Evolutionary conservation across 2,329 filamentous ascomycete genomes (phyloP).

Genomic region (Fusarium secorum): DNA sequence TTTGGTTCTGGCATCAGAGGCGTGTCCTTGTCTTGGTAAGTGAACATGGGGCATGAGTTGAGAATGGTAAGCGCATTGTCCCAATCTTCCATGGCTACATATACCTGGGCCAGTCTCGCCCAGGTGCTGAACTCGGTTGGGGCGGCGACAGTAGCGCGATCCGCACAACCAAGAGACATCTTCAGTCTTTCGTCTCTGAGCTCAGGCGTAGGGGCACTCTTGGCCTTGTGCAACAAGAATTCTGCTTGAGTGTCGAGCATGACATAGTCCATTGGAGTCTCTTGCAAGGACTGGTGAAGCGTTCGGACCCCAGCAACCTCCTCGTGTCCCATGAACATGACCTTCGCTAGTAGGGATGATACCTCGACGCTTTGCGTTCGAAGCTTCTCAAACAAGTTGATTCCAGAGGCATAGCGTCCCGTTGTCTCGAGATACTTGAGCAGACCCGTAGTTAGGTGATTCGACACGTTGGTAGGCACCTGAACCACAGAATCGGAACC

Average conservation of each 20-base stretch:
- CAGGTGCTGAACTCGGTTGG: conserved; percentile 98
- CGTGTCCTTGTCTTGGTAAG: conserved; percentile 97
- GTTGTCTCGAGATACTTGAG: conserved; percentile 96
- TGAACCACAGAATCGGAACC: conserved; percentile 97
- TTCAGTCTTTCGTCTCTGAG: conserved; percentile 73
- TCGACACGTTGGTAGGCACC: conserved; percentile 95
- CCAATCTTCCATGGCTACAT: conserved; percentile 94
- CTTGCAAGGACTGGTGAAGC: conserved; percentile 85
- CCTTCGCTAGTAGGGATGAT: conserved; percentile 87
- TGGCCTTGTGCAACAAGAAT: conserved; percentile 87
- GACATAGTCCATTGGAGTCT: conserved; percentile 96
- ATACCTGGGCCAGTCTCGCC: conserved; percentile 92
- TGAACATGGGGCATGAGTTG: conserved; percentile 99
- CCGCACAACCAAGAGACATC: conserved; percentile 90
- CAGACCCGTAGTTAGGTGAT: conserved; percentile 92
- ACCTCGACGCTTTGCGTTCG: conserved; percentile 91
- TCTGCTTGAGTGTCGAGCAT: conserved; percentile 94
- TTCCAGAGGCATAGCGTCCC: conserved; percentile 90
- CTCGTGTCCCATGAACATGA: conserved; percentile 93
- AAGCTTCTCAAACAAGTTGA: conserved; percentile 97
- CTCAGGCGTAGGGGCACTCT: conserved; percentile 60
- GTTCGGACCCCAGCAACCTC: conserved; percentile 94
- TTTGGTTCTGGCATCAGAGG: conserved; percentile 93
- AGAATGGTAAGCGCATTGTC: conserved; percentile 93
- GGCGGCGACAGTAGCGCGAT: conserved; percentile 91